Evolutionary conservation across 2,329 filamentous ascomycete genomes (phyloP).

Genomic region (Hypoxylon sp.): DNA sequence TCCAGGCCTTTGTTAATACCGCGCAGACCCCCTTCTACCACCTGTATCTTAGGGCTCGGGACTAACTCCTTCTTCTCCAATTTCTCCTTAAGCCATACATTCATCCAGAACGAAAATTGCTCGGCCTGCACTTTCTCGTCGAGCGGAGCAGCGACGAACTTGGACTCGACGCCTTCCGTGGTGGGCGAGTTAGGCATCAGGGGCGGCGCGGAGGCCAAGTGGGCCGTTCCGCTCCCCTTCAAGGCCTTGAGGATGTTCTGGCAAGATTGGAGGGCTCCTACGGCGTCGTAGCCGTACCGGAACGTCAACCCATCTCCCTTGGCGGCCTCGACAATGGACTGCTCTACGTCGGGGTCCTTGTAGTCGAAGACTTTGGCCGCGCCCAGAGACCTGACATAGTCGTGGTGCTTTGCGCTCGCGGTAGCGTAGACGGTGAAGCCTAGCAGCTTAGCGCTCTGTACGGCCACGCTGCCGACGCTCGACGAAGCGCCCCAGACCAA

Average conservation of each 20-base stretch:
- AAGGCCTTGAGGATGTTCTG: constrained; percentile 51
- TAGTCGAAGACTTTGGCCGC: constrained; percentile 54
- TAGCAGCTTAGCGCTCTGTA: constrained; percentile 50
- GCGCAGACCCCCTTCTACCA: constrained; percentile 49
- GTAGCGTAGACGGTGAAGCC: constrained; percentile 54
- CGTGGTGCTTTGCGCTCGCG: constrained; percentile 45
- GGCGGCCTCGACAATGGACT: constrained; percentile 48
- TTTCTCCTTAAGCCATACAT: constrained; percentile 47
- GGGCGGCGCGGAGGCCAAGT: constrained; percentile 49
- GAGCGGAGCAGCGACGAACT: constrained; percentile 50
- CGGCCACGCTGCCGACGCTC: constrained; percentile 55
- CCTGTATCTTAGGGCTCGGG: constrained; percentile 50
- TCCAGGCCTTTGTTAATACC: constrained; percentile 51
- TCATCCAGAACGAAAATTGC: constrained; percentile 53
- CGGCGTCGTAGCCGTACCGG: constrained; percentile 53
- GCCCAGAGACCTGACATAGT: constrained; percentile 48
- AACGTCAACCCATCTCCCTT: constrained; percentile 48
- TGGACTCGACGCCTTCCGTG: constrained; percentile 47
- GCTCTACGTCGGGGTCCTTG: constrained; percentile 43
- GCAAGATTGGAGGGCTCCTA: constrained; percentile 46
- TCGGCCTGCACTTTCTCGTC: constrained; percentile 46
- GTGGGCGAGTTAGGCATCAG: constrained; percentile 44
- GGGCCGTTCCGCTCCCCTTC: constrained; percentile 33
- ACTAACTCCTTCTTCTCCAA: constrained; percentile 45
- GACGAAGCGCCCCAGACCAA: constrained; percentile 56